Percentiles rank a stretch among this genome's conserved stretches.
These are phyloP conservation scores for Poa pratensis DNA, from an alignment of 176 grass and related monocot species.

Conservation along the genomic window DNA sequence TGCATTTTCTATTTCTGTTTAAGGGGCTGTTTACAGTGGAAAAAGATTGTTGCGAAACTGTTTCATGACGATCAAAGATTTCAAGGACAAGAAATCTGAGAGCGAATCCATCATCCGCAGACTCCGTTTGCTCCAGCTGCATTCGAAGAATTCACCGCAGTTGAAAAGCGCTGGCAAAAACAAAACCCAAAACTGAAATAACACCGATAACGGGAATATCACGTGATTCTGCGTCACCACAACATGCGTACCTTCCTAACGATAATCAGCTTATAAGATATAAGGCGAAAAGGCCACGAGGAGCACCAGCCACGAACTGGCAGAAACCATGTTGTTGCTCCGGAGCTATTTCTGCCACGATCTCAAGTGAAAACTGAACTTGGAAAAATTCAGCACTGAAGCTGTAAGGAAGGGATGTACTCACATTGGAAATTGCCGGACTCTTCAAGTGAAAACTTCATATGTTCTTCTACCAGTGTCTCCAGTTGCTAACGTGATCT, in stretches of 20 bases:
- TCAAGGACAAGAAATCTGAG: too few relatives aligned
- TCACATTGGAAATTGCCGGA: slow-evolving; percentile 65
- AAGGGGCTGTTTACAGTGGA: too few relatives aligned
- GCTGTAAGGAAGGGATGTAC: neutral
- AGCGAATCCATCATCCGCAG: too few relatives aligned
- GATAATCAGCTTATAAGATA: slow-evolving; percentile 77
- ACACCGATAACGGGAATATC: neutral
- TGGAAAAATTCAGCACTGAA: neutral
- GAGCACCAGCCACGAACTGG: slow-evolving; percentile 86
- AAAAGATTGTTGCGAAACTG: too few relatives aligned
- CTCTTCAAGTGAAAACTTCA: slow-evolving; percentile 71
- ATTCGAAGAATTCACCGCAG: too few relatives aligned
- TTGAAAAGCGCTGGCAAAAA: neutral
- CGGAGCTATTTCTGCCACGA: slow-evolving; percentile 72
- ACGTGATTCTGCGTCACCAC: neutral
- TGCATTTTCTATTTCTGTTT: too few relatives aligned
- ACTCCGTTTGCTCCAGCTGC: too few relatives aligned
- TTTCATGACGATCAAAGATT: too few relatives aligned
- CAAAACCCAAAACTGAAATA: neutral
- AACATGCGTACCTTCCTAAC: slow-evolving; percentile 62
- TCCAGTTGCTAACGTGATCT: slow-evolving; percentile 50
- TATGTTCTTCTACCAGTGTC: slow-evolving; percentile 69
- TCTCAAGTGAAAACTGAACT: slow-evolving; percentile 57
- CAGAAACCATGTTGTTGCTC: slow-evolving; percentile 81
- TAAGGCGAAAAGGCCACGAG: slow-evolving; percentile 67